phyloP scores from a whole-genome alignment of 371 early-diverging fungal genomes.

The Haplosporangium sp. region DNA sequence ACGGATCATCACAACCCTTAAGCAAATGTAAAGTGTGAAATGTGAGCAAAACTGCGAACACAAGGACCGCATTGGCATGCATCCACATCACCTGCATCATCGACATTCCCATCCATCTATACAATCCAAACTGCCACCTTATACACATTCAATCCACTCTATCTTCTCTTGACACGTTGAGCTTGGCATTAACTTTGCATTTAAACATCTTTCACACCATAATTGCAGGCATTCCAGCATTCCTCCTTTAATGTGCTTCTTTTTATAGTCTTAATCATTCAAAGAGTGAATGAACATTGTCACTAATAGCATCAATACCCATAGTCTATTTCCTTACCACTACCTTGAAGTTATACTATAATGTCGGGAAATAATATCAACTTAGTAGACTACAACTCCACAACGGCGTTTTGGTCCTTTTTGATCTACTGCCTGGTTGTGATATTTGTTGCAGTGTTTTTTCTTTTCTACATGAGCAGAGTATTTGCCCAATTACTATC shows the following conservation, averaged over 20 bases:
- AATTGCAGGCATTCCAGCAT: neutral
- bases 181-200: neutral
- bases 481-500: constrained; percentile 73
- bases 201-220: no score
- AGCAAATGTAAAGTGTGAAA: neutral
- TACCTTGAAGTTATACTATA: neutral
- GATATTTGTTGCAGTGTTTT: constrained; percentile 79
- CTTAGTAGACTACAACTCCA: constrained; percentile 50
- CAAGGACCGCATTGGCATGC: neutral
- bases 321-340: neutral
- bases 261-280: neutral
- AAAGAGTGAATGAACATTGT: neutral
- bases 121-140: neutral
- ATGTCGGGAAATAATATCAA: constrained; percentile 46
- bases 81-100: neutral
- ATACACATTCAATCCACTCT: neutral
- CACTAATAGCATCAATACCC: neutral
- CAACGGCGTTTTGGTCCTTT: constrained; percentile 64
- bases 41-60: neutral
- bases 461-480: constrained; percentile 83
- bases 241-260: neutral
- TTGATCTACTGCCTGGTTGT: constrained; percentile 77
- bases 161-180: neutral
- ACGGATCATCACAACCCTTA: neutral
- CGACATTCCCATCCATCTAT: neutral